These are phyloP conservation scores for Diospyros lotus DNA, from an alignment of 148 eudicot genomes.

Conservation along the genomic window DNA sequence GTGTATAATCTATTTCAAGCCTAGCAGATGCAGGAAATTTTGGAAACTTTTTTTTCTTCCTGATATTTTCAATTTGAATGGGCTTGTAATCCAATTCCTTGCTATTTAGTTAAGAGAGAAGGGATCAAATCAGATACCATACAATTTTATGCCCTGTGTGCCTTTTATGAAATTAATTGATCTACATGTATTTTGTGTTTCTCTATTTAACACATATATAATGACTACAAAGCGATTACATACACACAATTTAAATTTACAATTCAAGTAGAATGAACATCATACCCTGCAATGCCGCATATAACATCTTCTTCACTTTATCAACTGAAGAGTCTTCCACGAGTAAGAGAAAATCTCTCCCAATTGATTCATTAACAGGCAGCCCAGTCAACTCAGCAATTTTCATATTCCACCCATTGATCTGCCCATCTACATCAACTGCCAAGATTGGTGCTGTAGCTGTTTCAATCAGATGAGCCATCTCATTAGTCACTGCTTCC, in stretches of 20 bases:
- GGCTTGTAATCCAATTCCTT: not conserved
- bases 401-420: conserved; percentile 94
- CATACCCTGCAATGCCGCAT: conserved; percentile 69
- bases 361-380: conserved; percentile 60
- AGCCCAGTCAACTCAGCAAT: conserved; percentile 78
- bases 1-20: conserved; percentile 3
- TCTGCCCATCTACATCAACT: conserved; percentile 65
- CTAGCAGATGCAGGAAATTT: not conserved
- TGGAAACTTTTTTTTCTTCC: not conserved
- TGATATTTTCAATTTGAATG: not conserved
- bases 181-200: not conserved
- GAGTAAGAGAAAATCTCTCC: conserved; percentile 58
- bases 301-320: conserved; percentile 62
- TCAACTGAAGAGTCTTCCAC: conserved; percentile 73
- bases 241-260: not conserved
- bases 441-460: conserved; percentile 92
- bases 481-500: conserved; percentile 80
- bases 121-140: not conserved
- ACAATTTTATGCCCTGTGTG: not conserved
- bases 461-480: conserved; percentile 95
- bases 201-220: not conserved
- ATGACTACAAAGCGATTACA: not conserved
- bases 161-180: not conserved
- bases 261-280: not conserved
- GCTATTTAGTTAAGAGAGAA: not conserved